Conservation (phyloP, 768 basidiomycete genomes). For the Calocybe indica region DNA sequence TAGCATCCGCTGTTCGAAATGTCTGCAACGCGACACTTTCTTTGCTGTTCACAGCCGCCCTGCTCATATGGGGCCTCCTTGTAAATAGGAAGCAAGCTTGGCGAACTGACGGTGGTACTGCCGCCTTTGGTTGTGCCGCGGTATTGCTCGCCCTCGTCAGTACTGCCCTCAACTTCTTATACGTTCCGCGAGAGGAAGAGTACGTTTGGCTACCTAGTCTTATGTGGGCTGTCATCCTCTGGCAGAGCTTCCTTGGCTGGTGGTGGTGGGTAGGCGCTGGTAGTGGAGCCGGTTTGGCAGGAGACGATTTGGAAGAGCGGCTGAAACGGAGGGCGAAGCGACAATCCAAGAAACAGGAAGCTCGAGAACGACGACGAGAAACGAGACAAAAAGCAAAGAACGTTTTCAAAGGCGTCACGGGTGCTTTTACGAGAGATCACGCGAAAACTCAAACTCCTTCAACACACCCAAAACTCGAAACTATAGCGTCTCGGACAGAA, state of each 20-base stretch:
- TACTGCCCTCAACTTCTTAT: conserved; percentile 83
- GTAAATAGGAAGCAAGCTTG: conserved; percentile 90
- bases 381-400: conserved; percentile 48
- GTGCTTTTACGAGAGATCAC: conserved; percentile 32
- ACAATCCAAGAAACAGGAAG: conserved; percentile 38
- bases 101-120: conserved; percentile 95
- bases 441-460: not conserved
- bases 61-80: conserved; percentile 89
- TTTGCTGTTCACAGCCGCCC: conserved; percentile 83
- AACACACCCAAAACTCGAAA: not conserved
- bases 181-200: conserved; percentile 78
- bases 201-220: conserved; percentile 90
- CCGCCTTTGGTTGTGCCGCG: conserved; percentile 85
- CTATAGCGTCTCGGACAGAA: not conserved
- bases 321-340: conserved; percentile 49
- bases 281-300: conserved; percentile 53
- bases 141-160: conserved; percentile 77
- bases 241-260: conserved; percentile 97
- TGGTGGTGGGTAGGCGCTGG: conserved; percentile 99
- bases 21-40: conserved; percentile 97
- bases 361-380: conserved; percentile 40
- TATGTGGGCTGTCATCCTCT: conserved; percentile 87
- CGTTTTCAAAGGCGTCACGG: conserved; percentile 54
- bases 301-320: conserved; percentile 55
- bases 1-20: conserved; percentile 78